phyloP scores from a whole-genome alignment of 495 filamentous ascomycete species.

The Pyronema domesticum region DNA sequence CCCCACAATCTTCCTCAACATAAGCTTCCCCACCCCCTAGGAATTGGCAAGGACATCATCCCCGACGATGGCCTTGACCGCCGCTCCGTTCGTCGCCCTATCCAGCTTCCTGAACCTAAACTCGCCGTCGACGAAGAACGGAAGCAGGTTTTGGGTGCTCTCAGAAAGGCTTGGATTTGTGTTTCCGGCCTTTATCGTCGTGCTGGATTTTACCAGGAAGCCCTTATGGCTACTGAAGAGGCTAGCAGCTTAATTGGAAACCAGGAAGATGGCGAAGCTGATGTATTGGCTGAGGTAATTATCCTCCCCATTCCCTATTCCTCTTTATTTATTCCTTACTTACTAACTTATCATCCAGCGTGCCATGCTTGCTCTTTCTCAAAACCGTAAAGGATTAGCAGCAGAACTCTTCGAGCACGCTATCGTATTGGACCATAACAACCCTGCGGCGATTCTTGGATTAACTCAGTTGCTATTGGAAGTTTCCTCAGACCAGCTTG shows the following conservation, averaged over 20 bases:
- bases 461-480: constrained; percentile 61
- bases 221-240: constrained; percentile 59
- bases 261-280: constrained; percentile 6
- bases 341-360: constrained; percentile 30
- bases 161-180: constrained; percentile 66
- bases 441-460: constrained; percentile 62
- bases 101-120: constrained; percentile 11
- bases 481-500: background rate
- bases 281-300: constrained; percentile 17
- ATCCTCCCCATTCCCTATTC: background rate
- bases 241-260: constrained; percentile 46
- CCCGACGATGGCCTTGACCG: constrained; percentile 5
- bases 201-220: constrained; percentile 59
- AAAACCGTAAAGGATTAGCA: constrained; percentile 46
- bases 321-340: background rate
- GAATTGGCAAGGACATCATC: constrained; percentile 2
- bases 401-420: constrained; percentile 62
- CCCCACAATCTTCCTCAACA: constrained; percentile 9
- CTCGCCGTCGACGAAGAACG: constrained; percentile 21
- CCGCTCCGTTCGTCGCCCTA: constrained; percentile 5
- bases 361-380: constrained; percentile 47
- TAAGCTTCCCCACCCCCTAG: constrained; percentile 11
- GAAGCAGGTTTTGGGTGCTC: constrained; percentile 4
- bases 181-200: constrained; percentile 75
- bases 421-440: constrained; percentile 52